Evolutionary conservation across 371 early-diverging fungal species (phyloP).

Genomic region (Apophysomyces elegans): DNA sequence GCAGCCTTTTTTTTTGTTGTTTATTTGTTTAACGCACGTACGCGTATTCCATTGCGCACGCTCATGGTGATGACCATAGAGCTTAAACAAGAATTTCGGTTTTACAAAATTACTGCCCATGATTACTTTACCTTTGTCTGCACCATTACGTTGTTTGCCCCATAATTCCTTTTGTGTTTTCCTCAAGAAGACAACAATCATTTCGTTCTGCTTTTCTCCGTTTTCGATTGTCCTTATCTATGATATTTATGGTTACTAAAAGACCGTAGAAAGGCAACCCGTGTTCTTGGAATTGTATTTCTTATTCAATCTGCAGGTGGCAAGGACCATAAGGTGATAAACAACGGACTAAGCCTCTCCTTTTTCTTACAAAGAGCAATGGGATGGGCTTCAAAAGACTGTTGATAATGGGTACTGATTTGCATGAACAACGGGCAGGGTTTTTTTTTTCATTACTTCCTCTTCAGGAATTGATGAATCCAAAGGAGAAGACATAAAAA

Average conservation of each 20-base stretch:
- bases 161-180: too few species aligned
- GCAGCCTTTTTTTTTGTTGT: background rate
- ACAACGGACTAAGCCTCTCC: background rate
- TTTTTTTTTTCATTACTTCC: constrained; percentile 5
- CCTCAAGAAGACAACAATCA: background rate
- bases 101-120: background rate
- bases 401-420: background rate
- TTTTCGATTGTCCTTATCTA: background rate
- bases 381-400: background rate
- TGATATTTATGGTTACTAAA: too few species aligned
- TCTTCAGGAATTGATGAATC: constrained; percentile 8
- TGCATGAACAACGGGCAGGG: constrained; percentile 7
- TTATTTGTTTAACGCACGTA: background rate
- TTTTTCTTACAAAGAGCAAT: background rate
- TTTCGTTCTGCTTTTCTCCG: background rate
- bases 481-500: background rate
- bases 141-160: too few species aligned
- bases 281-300: background rate
- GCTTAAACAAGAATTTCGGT: background rate
- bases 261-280: background rate
- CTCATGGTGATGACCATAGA: background rate
- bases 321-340: background rate
- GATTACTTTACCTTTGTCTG: background rate
- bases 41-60: background rate
- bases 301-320: constrained; percentile 1